Base-by-base conservation (phyloP, 306 rosid species). In the Medicago arabica region DNA sequence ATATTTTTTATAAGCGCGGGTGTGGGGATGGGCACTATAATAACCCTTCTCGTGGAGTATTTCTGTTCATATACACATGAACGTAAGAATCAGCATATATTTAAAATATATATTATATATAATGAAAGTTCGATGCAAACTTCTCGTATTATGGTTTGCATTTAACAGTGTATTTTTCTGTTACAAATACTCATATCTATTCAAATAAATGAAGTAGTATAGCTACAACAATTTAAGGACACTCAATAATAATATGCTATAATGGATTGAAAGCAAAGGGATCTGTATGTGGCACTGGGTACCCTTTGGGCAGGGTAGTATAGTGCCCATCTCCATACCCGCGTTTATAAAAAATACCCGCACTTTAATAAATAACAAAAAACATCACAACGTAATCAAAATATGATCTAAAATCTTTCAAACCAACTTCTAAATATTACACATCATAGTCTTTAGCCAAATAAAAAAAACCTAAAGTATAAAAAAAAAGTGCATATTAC, bases 21-120 rank as follows among this genome's bases (percentile, higher is more conserved):
- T 28, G 31, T 28, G 31, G 31, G 4, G 31, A 28, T 28, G 4
- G 4, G 31, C 31, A 28, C 31, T 28, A 34, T 34, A 34, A 34
- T 34, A 54, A 36, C 57, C 31, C 50, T 71, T 64, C 34, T 41
- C 36, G 47, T 46, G 54, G 61, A 64, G 74, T 51, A 64, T 64
- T 70, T 76, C 47, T 41, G 51, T 50, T 14, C 61, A 69, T 21
- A 67, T 15, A 59, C 21, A 68, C 19, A 75, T 17, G 54, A 69
- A 69, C 23, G 4, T 12, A 57, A 21, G 14, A 47, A 74, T 39
- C 19, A 25, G 69, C 3, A 1, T 17, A 28, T 57, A 36, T 80
- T 75, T 14, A 54, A 14, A 16, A 40, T 9, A 16, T 25, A 19
- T 6, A 69, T 6, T 6, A 69, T 39, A 53, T 11, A 1, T 25